Conservation (phyloP, 495 filamentous ascomycete species). For the Umbilicaria muhlenbergii region DNA sequence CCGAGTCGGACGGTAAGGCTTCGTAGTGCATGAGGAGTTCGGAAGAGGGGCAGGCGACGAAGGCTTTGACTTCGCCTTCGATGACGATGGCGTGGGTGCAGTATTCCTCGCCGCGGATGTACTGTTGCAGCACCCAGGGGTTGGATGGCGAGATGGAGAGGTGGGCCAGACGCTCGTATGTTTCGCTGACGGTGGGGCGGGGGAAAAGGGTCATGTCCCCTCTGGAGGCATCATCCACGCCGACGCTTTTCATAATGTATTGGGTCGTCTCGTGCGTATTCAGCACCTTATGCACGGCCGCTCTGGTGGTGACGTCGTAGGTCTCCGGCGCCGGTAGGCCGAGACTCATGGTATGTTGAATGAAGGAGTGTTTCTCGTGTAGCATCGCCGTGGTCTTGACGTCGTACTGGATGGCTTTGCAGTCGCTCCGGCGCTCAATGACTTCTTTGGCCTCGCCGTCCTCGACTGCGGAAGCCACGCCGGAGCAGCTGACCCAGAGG, state of each 20-base stretch:
- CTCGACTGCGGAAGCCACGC: slow-evolving; percentile 38
- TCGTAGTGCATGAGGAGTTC: slow-evolving; percentile 48
- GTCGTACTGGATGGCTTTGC: slow-evolving; percentile 44
- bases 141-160: slow-evolving; percentile 37
- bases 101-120: slow-evolving; percentile 45
- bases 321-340: slow-evolving; percentile 43
- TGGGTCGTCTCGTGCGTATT: slow-evolving; percentile 28
- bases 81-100: slow-evolving; percentile 54
- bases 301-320: slow-evolving; percentile 36
- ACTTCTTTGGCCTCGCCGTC: slow-evolving; percentile 48
- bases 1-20: slow-evolving; percentile 33
- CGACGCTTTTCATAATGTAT: slow-evolving; percentile 48
- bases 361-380: slow-evolving; percentile 44
- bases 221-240: slow-evolving; percentile 27
- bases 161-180: slow-evolving; percentile 33
- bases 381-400: slow-evolving; percentile 31
- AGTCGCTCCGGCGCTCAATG: slow-evolving; percentile 40
- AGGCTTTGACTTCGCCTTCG: slow-evolving; percentile 39
- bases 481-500: slow-evolving; percentile 60
- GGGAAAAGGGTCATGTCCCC: slow-evolving; percentile 39
- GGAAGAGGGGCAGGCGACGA: slow-evolving; percentile 43
- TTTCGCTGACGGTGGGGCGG: slow-evolving; percentile 32
- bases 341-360: slow-evolving; percentile 29
- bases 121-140: slow-evolving; percentile 58
- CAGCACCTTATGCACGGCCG: slow-evolving; percentile 42